Evolutionary conservation across 2,329 filamentous ascomycete genomes (phyloP), one percentile per base, ranked within the genome.

Genomic region (Akanthomyces dipterigenus): DNA sequence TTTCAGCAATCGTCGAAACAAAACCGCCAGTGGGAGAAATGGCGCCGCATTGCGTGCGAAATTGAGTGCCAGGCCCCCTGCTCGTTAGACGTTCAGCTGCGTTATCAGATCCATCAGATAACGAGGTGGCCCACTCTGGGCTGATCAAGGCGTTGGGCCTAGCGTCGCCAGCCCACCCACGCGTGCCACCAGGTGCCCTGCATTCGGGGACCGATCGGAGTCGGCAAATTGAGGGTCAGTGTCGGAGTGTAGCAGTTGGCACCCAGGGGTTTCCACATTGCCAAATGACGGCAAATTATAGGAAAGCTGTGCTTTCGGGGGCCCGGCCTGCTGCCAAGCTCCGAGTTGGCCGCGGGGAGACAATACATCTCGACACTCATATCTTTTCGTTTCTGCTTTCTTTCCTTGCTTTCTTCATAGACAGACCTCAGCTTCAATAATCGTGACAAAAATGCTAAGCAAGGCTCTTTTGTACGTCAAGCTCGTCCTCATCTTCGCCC

Each of bases 381-480:
- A 3, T 31, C 11, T 31, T 11, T 36, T 9, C 5, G 8, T 12
- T 20, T 22, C 22, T 28, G 5, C 9, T 28, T 40, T 9, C 5
- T 42, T 46, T n/a, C 24, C n/a, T n/a, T n/a, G n/a, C n/a, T n/a
- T 26, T 40, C 1, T 34, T 8, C 51, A n/a, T 24, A 20, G 5
- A 26, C 11, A 12, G 3, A 34, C 5, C 9, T 26, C 26, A 14
- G 24, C 8, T 34, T 36, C 18, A 18, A 18, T 3, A 12, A 31
- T 12, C 22, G 9, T 6, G 18, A 9, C 11, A 5, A 59, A 36
- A 16, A 72, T 70, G 67, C 42, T 73, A n/a, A 65, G 67, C 16
- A 75, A 73, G 60, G 63, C 63, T 1, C 28, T 67, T 5, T 64
- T 75, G 38, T 72, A 70, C 60, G 63, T 67, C 62, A 70, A 70